These are phyloP conservation scores for Orbilia brochopaga DNA, from an alignment of 2,329 filamentous ascomycete species.

Conservation along the genomic window DNA sequence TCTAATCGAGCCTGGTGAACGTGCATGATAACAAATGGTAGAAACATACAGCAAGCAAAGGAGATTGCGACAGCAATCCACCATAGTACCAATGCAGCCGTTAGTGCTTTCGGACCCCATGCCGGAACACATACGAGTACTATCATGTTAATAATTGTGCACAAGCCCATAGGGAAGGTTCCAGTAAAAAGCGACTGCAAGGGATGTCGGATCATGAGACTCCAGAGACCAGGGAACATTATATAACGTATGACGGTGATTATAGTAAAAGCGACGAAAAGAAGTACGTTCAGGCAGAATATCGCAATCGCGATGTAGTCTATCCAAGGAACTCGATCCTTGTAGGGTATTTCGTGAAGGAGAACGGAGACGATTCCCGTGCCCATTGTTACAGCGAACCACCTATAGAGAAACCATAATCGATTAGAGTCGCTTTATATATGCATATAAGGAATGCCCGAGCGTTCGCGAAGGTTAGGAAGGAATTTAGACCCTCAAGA, in stretches of 20 bases:
- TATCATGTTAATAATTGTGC: constrained; percentile 71
- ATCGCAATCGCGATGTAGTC: constrained; percentile 67
- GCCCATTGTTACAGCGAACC: constrained; percentile 70
- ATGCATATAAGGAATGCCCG: too few relatives aligned
- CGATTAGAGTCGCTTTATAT: not conserved
- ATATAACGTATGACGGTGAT: constrained; percentile 68
- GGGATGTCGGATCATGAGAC: constrained; percentile 70
- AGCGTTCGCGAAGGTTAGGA: too few relatives aligned
- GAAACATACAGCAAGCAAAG: constrained; percentile 63
- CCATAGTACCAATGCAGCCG: constrained; percentile 66
- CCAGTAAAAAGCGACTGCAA: constrained; percentile 72
- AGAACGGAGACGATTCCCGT: constrained; percentile 71
- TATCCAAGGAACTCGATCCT: constrained; percentile 65
- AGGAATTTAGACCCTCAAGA: too few relatives aligned
- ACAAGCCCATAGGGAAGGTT: constrained; percentile 72
- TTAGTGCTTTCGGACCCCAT: constrained; percentile 67
- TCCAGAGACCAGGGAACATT: constrained; percentile 71
- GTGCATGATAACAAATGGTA: constrained; percentile 65
- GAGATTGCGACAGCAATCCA: constrained; percentile 65
- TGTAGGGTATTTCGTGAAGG: constrained; percentile 69
- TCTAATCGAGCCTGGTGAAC: constrained; percentile 60
- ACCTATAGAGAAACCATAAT: constrained; percentile 59
- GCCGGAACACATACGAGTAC: constrained; percentile 67
- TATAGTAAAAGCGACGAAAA: constrained; percentile 65
- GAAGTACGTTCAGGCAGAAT: constrained; percentile 66